phyloP scores from a whole-genome alignment of 768 basidiomycete species.

The Leccinum imitatum region DNA sequence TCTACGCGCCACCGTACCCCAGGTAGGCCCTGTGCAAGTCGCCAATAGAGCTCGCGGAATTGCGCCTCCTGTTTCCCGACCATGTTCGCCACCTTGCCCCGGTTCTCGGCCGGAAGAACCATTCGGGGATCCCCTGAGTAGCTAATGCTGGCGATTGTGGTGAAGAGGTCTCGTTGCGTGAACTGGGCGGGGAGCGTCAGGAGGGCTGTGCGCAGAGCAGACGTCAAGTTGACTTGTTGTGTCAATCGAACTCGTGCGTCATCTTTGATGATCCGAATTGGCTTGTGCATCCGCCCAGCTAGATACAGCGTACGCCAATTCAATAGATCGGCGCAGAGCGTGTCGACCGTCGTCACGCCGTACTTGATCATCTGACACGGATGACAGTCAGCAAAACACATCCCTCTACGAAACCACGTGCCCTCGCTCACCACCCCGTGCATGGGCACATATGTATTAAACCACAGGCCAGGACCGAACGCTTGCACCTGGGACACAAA shows the following conservation, averaged over 20 bases:
- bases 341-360: slow-evolving; percentile 90
- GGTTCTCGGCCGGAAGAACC: slow-evolving; percentile 92
- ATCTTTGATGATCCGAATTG: slow-evolving; percentile 88
- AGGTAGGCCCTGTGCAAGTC: slow-evolving; percentile 72
- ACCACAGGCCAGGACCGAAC: slow-evolving; percentile 88
- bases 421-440: slow-evolving; percentile 70
- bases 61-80: slow-evolving; percentile 78
- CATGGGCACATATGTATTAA: slow-evolving; percentile 86
- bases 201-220: slow-evolving; percentile 87
- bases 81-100: slow-evolving; percentile 92
- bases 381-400: slow-evolving; percentile 1
- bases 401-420: not conserved
- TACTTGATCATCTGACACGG: slow-evolving; percentile 84
- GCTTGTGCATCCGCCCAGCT: slow-evolving; percentile 97
- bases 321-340: slow-evolving; percentile 83
- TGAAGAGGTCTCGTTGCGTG: slow-evolving; percentile 78
- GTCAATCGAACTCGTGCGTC: slow-evolving; percentile 90
- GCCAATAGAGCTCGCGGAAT: slow-evolving; percentile 86
- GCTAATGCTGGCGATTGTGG: slow-evolving; percentile 79
- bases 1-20: slow-evolving; percentile 72
- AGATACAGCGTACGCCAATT: slow-evolving; percentile 94
- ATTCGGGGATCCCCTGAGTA: slow-evolving; percentile 93
- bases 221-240: slow-evolving; percentile 90
- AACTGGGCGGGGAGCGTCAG: slow-evolving; percentile 84
- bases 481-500: slow-evolving; percentile 81